Percentiles rank a stretch among this genome's conserved stretches.
Evolutionary conservation across 139 green algal genomes (phyloP).

Genomic region (Auxenochlorella protothecoides): DNA sequence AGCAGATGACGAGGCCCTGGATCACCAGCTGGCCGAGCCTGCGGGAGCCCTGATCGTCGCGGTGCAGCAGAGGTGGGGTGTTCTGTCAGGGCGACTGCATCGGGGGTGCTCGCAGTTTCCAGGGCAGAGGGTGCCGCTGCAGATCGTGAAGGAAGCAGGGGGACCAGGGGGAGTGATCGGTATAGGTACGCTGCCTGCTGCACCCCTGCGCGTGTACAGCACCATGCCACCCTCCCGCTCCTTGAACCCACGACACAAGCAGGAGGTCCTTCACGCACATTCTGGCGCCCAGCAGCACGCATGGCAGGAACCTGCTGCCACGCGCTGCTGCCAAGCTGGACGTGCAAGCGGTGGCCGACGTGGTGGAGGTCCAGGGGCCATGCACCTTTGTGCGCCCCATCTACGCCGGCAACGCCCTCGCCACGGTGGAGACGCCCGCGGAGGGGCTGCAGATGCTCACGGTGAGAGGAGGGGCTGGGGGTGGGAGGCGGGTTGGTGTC

Average conservation of each 20-base stretch:
- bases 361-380: conserved; percentile 40
- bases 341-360: conserved; percentile 68
- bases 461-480: conserved; percentile 20
- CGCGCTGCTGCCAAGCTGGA: conserved; percentile 71
- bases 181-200: neutral
- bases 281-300: conserved; percentile 51
- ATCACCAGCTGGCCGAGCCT: conserved; percentile 54
- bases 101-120: no score
- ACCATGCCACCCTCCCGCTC: neutral
- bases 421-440: conserved; percentile 44
- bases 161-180: no score
- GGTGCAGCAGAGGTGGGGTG: conserved; percentile 31
- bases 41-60: conserved; percentile 25
- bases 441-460: conserved; percentile 47
- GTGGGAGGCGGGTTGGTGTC: no score
- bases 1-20: conserved; percentile 41
- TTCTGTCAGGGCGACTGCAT: no score
- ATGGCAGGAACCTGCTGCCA: conserved; percentile 76
- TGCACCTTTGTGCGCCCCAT: conserved; percentile 72
- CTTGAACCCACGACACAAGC: neutral
- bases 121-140: no score
- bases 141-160: no score
- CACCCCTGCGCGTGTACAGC: neutral
- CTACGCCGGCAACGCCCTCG: conserved; percentile 85
- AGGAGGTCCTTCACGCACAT: conserved; percentile 58